Conservation (phyloP, 768 basidiomycete genomes). For the Lentinula boryana region DNA sequence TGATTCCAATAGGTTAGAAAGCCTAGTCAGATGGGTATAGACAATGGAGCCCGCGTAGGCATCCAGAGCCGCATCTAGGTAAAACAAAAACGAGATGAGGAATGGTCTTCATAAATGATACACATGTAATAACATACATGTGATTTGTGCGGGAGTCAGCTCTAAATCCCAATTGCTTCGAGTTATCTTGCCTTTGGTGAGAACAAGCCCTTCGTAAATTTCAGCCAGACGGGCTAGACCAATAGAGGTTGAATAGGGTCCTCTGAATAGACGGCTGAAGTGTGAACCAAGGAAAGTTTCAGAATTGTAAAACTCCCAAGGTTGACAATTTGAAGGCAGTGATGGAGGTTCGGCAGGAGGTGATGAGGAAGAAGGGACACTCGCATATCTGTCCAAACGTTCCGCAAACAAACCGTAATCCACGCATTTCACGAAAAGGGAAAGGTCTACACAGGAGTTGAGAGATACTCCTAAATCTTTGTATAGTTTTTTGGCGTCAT, state of each 20-base stretch:
- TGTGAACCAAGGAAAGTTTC: slow-evolving; percentile 1
- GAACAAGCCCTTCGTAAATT: slow-evolving; percentile 43
- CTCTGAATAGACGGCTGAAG: slow-evolving; percentile 51
- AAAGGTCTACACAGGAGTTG: slow-evolving; percentile 61
- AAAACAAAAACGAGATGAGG: neutral
- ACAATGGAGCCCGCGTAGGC: slow-evolving; percentile 57
- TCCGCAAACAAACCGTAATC: slow-evolving; percentile 42
- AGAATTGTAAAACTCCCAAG: neutral
- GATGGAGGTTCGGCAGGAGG: neutral
- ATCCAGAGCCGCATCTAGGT: slow-evolving; percentile 66
- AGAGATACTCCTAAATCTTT: slow-evolving; percentile 37
- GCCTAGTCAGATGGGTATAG: slow-evolving; percentile 37
- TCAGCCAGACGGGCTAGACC: slow-evolving; percentile 65
- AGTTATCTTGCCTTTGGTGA: slow-evolving; percentile 56
- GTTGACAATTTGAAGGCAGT: neutral
- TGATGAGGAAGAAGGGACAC: neutral
- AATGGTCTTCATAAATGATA: slow-evolving; percentile 8
- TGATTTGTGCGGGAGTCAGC: slow-evolving; percentile 41
- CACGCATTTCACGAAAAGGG: slow-evolving; percentile 61
- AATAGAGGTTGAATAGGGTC: slow-evolving; percentile 52
- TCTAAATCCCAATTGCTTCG: slow-evolving; percentile 65
- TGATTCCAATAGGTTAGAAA: slow-evolving; percentile 30
- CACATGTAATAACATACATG: slow-evolving; percentile 44
- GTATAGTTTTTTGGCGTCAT: slow-evolving; percentile 61
- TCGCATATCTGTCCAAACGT: neutral